Evolutionary conservation across 164 flowering plant genomes (phyloP), one percentile per base, ranked within the genome.

Genomic region (Macadamia integrifolia): DNA sequence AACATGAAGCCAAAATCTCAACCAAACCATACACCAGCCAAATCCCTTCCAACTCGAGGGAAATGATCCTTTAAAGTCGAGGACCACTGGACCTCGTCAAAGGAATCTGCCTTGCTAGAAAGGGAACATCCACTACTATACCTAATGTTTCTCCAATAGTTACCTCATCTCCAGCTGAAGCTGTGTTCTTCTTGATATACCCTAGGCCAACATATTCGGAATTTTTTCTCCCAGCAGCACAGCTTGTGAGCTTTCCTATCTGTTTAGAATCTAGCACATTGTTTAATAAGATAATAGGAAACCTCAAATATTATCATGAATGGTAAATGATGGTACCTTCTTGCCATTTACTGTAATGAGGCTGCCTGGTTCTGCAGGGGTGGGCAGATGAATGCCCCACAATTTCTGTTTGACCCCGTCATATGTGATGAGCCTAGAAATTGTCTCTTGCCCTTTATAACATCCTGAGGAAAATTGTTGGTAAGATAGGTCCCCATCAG

Each of bases 361-460:
- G 70, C 85, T 88, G 68, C 90, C 94, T 61, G 88, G 86, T 75
- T 88, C 88, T 57, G 78, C 91, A 60, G 84, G 79, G 48, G 79
- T 90, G 30, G 92, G 81, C 49, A 92, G 78, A 60, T 61, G 69
- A 70, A 90, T 68, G 46, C 96, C 94, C 90, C 90, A 86, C 15
- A 92, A 61, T 65, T 69, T 84, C 77, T 88, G 96, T 79, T 92
- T 92, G 65, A 90, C 77, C 65, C 98, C 98, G 76, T 88, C 91
- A 59, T 90, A 92, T 17, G 96, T 90, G 67, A 90, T 72, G 61
- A 92, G 90, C 69, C 98, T 81, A 69, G 96, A 59, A 62, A 92
- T 82, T 12, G 98, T 92, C 73, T 92, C 98, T 72, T 92, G 98
- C 61, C 94, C 98, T 78, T 92, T 88, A 75, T 92, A 92, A 68